These are phyloP conservation scores for Magnolia kwangsiensis DNA, from an alignment of 164 flowering plant genomes.

Conservation along the genomic window DNA sequence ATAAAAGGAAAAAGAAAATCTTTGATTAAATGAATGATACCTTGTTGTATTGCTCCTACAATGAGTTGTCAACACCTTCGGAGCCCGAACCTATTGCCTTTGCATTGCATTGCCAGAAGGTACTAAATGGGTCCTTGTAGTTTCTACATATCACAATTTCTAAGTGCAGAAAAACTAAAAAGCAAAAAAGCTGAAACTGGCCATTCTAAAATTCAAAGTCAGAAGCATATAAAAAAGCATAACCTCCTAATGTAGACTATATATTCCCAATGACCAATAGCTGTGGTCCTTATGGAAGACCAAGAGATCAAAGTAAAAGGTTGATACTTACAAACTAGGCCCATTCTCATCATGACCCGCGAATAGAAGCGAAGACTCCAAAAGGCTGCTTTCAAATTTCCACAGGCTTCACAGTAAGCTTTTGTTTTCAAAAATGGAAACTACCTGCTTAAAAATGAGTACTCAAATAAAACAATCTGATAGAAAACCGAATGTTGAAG, in stretches of 20 bases:
- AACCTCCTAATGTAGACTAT: background rate
- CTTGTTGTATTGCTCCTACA: too few species aligned
- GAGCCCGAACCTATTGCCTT: too few species aligned
- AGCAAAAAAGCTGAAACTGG: background rate
- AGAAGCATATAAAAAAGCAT: background rate
- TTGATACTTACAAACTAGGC: slow-evolving; percentile 81
- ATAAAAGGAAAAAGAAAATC: too few species aligned
- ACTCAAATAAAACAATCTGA: too few species aligned
- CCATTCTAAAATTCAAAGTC: background rate
- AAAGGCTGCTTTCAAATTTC: too few species aligned
- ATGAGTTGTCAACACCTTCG: too few species aligned
- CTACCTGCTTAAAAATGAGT: too few species aligned
- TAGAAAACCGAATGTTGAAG: too few species aligned
- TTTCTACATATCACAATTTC: slow-evolving; percentile 43
- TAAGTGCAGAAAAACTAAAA: background rate
- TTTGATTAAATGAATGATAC: too few species aligned
- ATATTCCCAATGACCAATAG: background rate
- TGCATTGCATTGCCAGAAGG: slow-evolving; percentile 98
- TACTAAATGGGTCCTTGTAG: slow-evolving; percentile 96
- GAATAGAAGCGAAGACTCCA: too few species aligned
- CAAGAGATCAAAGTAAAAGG: background rate
- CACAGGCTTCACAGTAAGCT: too few species aligned
- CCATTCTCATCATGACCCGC: slow-evolving; percentile 99
- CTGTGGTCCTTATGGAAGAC: background rate
- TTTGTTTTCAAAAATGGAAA: too few species aligned